phyloP scores from a whole-genome alignment of 1,284 basidiomycete genomes.

The Hortiboletus rubellus region DNA sequence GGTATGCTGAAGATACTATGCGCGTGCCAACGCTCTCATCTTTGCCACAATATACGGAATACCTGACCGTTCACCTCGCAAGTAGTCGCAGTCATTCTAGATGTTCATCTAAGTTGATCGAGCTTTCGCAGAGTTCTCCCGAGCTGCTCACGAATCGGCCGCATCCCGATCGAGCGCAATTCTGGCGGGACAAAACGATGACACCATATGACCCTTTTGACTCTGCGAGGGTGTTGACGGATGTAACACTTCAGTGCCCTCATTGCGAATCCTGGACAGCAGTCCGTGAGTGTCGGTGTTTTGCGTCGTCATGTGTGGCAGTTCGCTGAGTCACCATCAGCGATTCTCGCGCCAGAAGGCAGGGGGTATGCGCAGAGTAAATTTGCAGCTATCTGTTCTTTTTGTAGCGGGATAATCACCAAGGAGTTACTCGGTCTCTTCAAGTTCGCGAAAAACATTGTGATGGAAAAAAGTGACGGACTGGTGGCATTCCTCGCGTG shows the following conservation, averaged over 20 bases:
- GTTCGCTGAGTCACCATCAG: slow-evolving; percentile 15
- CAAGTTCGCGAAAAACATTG: slow-evolving; percentile 33
- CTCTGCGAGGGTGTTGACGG: slow-evolving; percentile 6
- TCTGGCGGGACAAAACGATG: slow-evolving; percentile 29
- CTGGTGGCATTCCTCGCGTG: slow-evolving; percentile 1
- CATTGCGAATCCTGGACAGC: neutral
- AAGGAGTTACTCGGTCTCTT: slow-evolving; percentile 31
- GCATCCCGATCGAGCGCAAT: slow-evolving; percentile 6
- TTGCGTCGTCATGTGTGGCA: neutral
- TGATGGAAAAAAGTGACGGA: neutral
- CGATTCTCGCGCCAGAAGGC: slow-evolving; percentile 14
- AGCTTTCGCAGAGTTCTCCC: slow-evolving; percentile 9
- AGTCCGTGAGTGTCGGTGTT: slow-evolving; percentile 6
- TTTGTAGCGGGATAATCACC: slow-evolving; percentile 29
- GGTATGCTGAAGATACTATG: slow-evolving; percentile 37
- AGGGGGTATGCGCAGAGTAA: slow-evolving; percentile 38
- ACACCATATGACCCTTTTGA: slow-evolving; percentile 36
- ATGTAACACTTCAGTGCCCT: slow-evolving; percentile 8
- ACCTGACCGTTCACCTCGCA: slow-evolving; percentile 9
- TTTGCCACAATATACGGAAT: slow-evolving; percentile 15
- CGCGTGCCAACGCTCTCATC: slow-evolving; percentile 15
- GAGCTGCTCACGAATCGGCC: slow-evolving; percentile 16
- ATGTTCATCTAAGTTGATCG: too few relatives aligned
- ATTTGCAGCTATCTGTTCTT: slow-evolving; percentile 28
- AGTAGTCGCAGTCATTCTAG: neutral